Conservation (phyloP, 768 basidiomycete genomes). For the Rubroboletus pulcherrimus region DNA sequence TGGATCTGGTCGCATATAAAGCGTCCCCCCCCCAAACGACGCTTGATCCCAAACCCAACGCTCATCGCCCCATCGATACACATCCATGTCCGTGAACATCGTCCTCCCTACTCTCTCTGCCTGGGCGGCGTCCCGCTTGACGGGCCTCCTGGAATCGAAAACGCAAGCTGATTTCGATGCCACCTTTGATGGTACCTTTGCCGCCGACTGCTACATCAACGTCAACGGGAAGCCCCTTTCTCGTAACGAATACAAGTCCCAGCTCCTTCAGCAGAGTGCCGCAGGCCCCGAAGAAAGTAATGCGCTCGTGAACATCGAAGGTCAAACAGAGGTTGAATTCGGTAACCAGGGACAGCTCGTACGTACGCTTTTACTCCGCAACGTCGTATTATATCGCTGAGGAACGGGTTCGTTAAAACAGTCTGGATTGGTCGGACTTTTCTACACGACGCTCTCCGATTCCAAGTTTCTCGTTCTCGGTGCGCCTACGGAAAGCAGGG, state of each 20-base stretch:
- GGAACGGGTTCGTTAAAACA: not conserved
- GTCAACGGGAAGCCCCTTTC: constrained; percentile 40
- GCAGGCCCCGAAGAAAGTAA: constrained; percentile 12
- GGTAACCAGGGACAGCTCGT: constrained; percentile 28
- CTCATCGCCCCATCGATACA: not conserved
- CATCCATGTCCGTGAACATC: constrained; percentile 26
- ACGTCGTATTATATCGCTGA: not conserved
- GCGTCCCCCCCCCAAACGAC: not conserved
- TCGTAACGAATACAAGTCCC: constrained; percentile 39
- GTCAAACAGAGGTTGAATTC: constrained; percentile 24
- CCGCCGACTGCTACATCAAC: constrained; percentile 32
- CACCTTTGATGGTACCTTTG: constrained; percentile 42
- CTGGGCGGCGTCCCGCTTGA: constrained; percentile 41
- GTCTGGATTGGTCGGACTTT: constrained; percentile 34
- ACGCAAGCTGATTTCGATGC: constrained; percentile 31
- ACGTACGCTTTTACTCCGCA: not conserved
- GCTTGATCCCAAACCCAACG: not conserved
- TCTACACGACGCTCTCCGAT: constrained; percentile 35
- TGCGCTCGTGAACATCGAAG: constrained; percentile 24
- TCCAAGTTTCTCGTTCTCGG: constrained; percentile 33
- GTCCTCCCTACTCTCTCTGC: constrained; percentile 39
- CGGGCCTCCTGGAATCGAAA: constrained; percentile 37
- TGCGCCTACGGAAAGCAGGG: constrained; percentile 29
- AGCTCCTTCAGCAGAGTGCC: constrained; percentile 30
- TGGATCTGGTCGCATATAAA: constrained; percentile 9